Evolutionary conservation across 225 moss, liverwort and hornwort species (phyloP).

Genomic region (Asterella californica): DNA sequence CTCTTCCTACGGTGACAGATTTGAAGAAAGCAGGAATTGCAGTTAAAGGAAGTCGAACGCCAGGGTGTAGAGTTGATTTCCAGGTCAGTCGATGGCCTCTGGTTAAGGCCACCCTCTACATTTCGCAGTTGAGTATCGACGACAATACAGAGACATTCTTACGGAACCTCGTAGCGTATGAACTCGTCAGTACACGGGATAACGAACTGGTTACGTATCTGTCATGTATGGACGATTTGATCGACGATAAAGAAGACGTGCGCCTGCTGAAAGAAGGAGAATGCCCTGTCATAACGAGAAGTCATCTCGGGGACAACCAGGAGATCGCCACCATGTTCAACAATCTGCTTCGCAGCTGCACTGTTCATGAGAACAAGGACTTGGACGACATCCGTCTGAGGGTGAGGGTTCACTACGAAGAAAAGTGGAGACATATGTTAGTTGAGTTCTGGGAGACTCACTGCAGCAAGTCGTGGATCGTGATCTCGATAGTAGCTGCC

Average conservation of each 20-base stretch:
- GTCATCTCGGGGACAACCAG: conserved; percentile 1
- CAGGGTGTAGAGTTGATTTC: neutral
- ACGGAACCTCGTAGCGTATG: conserved; percentile 19
- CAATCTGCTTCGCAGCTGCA: too few relatives aligned
- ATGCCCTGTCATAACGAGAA: neutral
- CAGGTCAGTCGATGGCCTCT: too few relatives aligned
- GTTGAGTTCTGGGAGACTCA: conserved; percentile 10
- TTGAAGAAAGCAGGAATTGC: neutral
- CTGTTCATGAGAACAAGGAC: too few relatives aligned
- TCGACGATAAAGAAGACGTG: conserved; percentile 17
- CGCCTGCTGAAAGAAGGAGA: neutral
- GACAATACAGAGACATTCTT: neutral
- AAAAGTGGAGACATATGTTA: neutral
- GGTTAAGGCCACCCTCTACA: conserved; percentile 7
- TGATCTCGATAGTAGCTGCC: conserved; percentile 2
- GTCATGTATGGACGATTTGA: conserved; percentile 5
- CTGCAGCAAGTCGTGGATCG: neutral
- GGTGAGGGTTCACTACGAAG: conserved; percentile 16
- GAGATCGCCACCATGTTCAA: conserved; percentile 15
- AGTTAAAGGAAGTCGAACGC: neutral
- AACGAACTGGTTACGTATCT: neutral
- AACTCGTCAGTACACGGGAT: neutral
- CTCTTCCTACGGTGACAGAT: neutral
- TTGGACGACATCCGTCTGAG: too few relatives aligned
- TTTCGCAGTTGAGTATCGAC: conserved; percentile 11